Evolutionary conservation across 1,139 yeast genomes (phyloP).

Genomic region (Blastobotrys malaysiensis): DNA sequence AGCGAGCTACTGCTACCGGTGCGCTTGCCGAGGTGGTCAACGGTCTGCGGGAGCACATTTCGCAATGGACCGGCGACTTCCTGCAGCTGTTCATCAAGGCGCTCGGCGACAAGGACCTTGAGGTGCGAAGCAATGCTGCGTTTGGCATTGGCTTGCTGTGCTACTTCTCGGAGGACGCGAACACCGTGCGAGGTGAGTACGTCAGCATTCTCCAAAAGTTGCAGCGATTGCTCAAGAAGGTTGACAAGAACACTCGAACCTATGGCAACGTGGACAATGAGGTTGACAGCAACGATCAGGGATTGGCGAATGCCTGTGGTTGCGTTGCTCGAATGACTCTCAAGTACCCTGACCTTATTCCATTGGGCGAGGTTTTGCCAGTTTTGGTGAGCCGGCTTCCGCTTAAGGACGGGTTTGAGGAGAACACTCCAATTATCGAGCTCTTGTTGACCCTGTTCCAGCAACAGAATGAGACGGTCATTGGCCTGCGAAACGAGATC

Average conservation of each 20-base stretch:
- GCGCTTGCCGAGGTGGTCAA: slow-evolving; percentile 83
- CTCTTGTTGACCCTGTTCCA: slow-evolving; percentile 69
- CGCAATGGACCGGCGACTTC: slow-evolving; percentile 66
- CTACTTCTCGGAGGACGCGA: slow-evolving; percentile 44
- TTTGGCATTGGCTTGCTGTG: slow-evolving; percentile 88
- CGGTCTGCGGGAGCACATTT: slow-evolving; percentile 58
- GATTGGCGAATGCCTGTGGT: slow-evolving; percentile 93
- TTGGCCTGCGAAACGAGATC: slow-evolving; percentile 55
- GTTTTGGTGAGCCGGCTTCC: slow-evolving; percentile 79
- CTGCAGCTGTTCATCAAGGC: slow-evolving; percentile 64
- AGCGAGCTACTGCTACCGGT: slow-evolving; percentile 82
- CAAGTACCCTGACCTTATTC: slow-evolving; percentile 67
- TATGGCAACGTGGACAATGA: slow-evolving; percentile 58
- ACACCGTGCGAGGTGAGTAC: slow-evolving; percentile 59
- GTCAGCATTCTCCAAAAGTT: slow-evolving; percentile 67
- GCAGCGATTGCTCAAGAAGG: slow-evolving; percentile 72
- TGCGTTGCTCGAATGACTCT: slow-evolving; percentile 91
- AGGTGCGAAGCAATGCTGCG: slow-evolving; percentile 93
- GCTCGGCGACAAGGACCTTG: slow-evolving; percentile 73
- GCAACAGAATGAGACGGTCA: slow-evolving; percentile 51
- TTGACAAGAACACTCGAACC: slow-evolving; percentile 51
- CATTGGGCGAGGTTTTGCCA: slow-evolving; percentile 73
- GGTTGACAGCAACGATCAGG: slow-evolving; percentile 75
- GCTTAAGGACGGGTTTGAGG: slow-evolving; percentile 82
- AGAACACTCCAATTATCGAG: slow-evolving; percentile 84